Conservation (phyloP, 345 rosid species). For the Cochlearia excelsa region DNA sequence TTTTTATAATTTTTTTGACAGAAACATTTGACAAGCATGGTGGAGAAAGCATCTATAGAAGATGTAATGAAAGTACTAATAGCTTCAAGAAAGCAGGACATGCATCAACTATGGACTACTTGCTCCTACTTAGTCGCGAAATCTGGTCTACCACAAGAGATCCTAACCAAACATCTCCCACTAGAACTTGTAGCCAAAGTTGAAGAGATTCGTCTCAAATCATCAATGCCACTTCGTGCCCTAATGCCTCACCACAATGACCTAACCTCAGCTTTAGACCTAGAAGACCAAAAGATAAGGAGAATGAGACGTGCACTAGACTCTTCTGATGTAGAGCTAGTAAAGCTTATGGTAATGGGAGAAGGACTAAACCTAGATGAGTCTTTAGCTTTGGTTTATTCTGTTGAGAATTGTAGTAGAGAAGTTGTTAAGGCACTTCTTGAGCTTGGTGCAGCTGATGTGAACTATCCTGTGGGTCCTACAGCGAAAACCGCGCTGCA, state of each 20-base stretch:
- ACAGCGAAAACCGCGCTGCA: slow-evolving; percentile 89
- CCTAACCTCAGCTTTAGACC: slow-evolving; percentile 55
- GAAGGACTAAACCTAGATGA: slow-evolving; percentile 95
- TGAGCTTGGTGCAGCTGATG: slow-evolving; percentile 97
- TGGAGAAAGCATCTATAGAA: slow-evolving; percentile 93
- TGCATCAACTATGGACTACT: slow-evolving; percentile 96
- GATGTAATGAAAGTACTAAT: slow-evolving; percentile 95
- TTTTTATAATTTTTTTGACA: slow-evolving; percentile 25
- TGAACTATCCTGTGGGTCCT: slow-evolving; percentile 85
- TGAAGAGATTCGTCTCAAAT: slow-evolving; percentile 87
- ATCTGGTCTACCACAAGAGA: slow-evolving; percentile 88
- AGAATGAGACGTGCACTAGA: slow-evolving; percentile 93
- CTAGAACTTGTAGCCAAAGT: slow-evolving; percentile 85
- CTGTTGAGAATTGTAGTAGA: slow-evolving; percentile 92
- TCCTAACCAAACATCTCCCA: slow-evolving; percentile 83
- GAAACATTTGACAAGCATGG: slow-evolving; percentile 95
- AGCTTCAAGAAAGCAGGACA: slow-evolving; percentile 94
- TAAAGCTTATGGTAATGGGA: slow-evolving; percentile 99
- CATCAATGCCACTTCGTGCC: slow-evolving; percentile 65
- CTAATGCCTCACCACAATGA: slow-evolving; percentile 54
- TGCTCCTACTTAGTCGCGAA: slow-evolving; percentile 95
- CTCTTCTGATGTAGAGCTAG: slow-evolving; percentile 89
- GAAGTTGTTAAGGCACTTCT: slow-evolving; percentile 96
- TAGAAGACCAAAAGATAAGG: slow-evolving; percentile 88
- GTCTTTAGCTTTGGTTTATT: slow-evolving; percentile 82